These are phyloP conservation scores for Lachancea sp. DNA, from an alignment of 805 yeast genomes.

Conservation along the genomic window DNA sequence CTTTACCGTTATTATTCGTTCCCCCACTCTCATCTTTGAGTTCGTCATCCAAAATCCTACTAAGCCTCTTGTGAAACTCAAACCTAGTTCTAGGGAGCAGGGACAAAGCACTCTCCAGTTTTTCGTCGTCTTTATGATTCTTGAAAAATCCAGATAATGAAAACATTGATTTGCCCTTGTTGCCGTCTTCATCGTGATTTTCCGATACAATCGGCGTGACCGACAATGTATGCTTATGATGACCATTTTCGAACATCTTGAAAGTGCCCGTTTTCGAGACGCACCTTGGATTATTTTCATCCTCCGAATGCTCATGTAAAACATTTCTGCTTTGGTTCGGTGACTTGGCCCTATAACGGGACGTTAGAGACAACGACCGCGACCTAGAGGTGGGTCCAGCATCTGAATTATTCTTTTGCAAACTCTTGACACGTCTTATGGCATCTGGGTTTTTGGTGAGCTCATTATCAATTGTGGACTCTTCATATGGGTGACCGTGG, in stretches of 20 bases:
- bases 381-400: constrained; percentile 2
- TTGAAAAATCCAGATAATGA: constrained; percentile 25
- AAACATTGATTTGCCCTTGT: constrained; percentile 18
- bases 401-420: constrained; percentile 4
- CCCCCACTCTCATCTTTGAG: constrained; percentile 9
- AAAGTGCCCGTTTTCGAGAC: constrained; percentile 21
- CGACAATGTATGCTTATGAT: constrained; percentile 25
- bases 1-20: constrained; percentile 10
- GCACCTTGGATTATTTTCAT: constrained; percentile 11
- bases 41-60: constrained; percentile 13
- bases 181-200: constrained; percentile 12
- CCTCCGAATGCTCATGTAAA: constrained; percentile 4
- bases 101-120: constrained; percentile 20
- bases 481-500: not conserved
- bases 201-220: constrained; percentile 17
- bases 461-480: constrained; percentile 10
- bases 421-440: constrained; percentile 9
- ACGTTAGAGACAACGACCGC: constrained; percentile 8
- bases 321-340: constrained; percentile 2
- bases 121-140: constrained; percentile 18
- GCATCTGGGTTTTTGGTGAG: constrained; percentile 6
- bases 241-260: constrained; percentile 23
- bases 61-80: constrained; percentile 13
- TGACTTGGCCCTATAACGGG: constrained; percentile 7
- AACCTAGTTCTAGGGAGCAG: constrained; percentile 16